These are phyloP conservation scores for Naganishia cerealis DNA, from an alignment of 1,284 basidiomycete genomes.

Conservation along the genomic window DNA sequence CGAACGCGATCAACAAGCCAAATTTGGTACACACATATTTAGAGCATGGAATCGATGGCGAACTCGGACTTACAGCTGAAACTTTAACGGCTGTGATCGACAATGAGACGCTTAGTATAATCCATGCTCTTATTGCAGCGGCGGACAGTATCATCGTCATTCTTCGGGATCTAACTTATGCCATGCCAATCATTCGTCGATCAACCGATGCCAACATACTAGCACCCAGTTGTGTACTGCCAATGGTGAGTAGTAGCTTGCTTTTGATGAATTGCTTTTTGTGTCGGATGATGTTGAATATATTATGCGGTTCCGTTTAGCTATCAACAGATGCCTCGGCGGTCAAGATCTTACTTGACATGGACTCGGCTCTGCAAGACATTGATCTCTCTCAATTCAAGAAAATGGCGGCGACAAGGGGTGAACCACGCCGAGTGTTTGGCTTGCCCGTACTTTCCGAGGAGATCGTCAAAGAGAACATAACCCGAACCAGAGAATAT, in stretches of 20 bases:
- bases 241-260: constrained; percentile 12
- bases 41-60: constrained; percentile 6
- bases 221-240: constrained; percentile 19
- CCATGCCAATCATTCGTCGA: constrained; percentile 6
- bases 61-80: not conserved
- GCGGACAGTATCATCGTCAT: constrained; percentile 21
- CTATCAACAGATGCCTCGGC: constrained; percentile 15
- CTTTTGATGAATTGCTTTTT: not conserved
- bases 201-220: constrained; percentile 19
- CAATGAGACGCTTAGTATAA: constrained; percentile 13
- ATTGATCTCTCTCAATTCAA: constrained; percentile 12
- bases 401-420: not conserved
- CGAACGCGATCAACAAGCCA: constrained; percentile 25
- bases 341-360: constrained; percentile 19
- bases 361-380: constrained; percentile 23
- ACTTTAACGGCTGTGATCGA: not conserved
- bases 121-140: constrained; percentile 9
- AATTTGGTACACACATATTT: constrained; percentile 18
- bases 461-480: constrained; percentile 5
- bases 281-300: not conserved
- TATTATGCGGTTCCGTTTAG: not conserved
- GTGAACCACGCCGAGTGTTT: constrained; percentile 4
- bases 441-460: constrained; percentile 20
- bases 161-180: constrained; percentile 21
- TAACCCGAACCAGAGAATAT: constrained; percentile 17